Evolutionary conservation across 2,329 filamentous ascomycete genomes (phyloP), one percentile per base, ranked within the genome.

Genomic region (Fusarium sp.): DNA sequence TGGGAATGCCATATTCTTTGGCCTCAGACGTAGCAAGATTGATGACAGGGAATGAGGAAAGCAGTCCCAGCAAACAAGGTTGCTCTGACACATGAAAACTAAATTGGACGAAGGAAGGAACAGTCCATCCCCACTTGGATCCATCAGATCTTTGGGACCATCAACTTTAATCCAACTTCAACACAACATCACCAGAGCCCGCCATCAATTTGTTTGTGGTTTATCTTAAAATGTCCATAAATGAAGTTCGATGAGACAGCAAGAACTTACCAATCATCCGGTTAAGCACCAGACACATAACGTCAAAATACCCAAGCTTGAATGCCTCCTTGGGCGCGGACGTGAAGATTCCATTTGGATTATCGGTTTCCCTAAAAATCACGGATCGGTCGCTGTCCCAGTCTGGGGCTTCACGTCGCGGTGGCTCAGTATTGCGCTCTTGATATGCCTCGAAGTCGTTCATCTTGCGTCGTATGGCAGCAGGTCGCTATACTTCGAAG

Each of bases 231-330:
- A 6, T 7, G 3, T 23, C 23, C 30, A 33, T 15, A 33, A 37
- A 8, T 10, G 7, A 37, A 7, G 17, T 19, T 10, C n/a, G 17
- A 37, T n/a, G 4, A n/a, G 17, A 37, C 35, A n/a, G 17, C 15
- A 4, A 25, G n/a, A 14, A 74, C 76, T 67, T 53, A 79, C 78
- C 78, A 58, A 79, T 79, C 72, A 78, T 78, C 11, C 77, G 75
- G 56, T 79, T 79, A 25, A 79, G 61, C 11, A 79, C 72, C 27
- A 79, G 65, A 39, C 78, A 79, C 53, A 70, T 74, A 6, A 79
- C 75, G 49, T 79, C 78, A 22, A 79, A 74, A 47, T 77, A 78
- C 6, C 76, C 77, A 19, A 79, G 65, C 19, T 75, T 74, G 64
- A 79, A 79, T 19, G 72, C 68, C 52, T 79, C 77, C 20, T 73